Evolutionary conservation across 176 grass and related monocot genomes (phyloP).

Genomic region (Phoenix roebelenii): DNA sequence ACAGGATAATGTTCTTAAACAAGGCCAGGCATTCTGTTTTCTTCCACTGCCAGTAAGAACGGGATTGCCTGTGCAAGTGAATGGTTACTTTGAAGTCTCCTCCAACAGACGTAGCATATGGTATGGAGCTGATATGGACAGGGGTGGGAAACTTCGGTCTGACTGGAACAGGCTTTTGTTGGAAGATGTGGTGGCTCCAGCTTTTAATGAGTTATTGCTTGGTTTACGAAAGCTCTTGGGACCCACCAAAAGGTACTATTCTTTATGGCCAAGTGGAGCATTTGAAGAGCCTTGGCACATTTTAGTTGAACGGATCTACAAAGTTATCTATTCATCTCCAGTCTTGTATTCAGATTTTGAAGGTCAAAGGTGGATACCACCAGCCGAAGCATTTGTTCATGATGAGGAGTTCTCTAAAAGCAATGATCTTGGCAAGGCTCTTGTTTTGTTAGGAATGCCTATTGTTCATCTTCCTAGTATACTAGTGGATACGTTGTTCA

Average conservation of each 20-base stretch:
- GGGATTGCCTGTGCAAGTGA: constrained; percentile 86
- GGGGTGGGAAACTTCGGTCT: constrained; percentile 91
- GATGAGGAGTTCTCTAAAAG: constrained; percentile 60
- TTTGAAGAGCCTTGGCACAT: constrained; percentile 88
- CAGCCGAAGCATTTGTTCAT: constrained; percentile 61
- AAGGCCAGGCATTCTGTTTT: constrained; percentile 90
- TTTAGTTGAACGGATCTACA: constrained; percentile 81
- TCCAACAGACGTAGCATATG: constrained; percentile 93
- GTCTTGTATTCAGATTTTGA: constrained; percentile 62
- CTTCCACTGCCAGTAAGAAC: constrained; percentile 92
- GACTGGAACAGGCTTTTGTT: constrained; percentile 89
- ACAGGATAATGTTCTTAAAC: constrained; percentile 64
- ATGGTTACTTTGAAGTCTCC: constrained; percentile 97
- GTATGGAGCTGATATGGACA: constrained; percentile 98
- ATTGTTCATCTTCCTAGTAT: constrained; percentile 41
- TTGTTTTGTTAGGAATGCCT: constrained; percentile 60
- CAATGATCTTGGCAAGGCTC: constrained; percentile 57
- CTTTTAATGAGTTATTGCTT: constrained; percentile 73
- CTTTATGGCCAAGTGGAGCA: constrained; percentile 76
- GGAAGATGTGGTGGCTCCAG: constrained; percentile 65
- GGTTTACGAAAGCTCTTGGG: constrained; percentile 34
- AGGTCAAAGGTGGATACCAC: constrained; percentile 75
- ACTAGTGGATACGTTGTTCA: constrained; percentile 61
- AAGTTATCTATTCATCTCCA: constrained; percentile 48
- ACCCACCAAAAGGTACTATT: constrained; percentile 60